Conservation (phyloP, 345 rosid genomes). For the Sapria himalayana region DNA sequence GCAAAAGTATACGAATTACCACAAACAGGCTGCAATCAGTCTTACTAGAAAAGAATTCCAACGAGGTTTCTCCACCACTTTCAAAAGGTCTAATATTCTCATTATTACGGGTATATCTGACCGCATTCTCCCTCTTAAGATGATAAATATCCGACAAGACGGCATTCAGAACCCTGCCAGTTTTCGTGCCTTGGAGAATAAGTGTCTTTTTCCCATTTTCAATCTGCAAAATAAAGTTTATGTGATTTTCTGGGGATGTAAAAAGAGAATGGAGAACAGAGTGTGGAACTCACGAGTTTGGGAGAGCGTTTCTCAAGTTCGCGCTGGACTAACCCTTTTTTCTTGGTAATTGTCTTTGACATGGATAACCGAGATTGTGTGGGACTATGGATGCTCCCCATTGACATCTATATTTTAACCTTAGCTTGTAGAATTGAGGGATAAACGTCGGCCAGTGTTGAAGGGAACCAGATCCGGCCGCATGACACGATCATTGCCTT, state of each 20-base stretch:
- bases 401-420: too few relatives aligned
- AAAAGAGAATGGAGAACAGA: neutral
- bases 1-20: slow-evolving; percentile 20
- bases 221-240: slow-evolving; percentile 20
- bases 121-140: slow-evolving; percentile 52
- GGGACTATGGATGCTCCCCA: too few relatives aligned
- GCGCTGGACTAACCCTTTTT: slow-evolving; percentile 30
- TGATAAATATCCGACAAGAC: slow-evolving; percentile 48
- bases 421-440: too few relatives aligned
- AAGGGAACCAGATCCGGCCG: too few relatives aligned
- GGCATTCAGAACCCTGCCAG: slow-evolving; percentile 41
- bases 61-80: slow-evolving; percentile 72
- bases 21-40: slow-evolving; percentile 84
- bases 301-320: slow-evolving; percentile 72
- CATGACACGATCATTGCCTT: too few relatives aligned
- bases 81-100: slow-evolving; percentile 87
- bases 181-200: slow-evolving; percentile 79
- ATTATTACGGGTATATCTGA: slow-evolving; percentile 72
- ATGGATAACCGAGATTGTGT: slow-evolving; percentile 23
- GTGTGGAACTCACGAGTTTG: slow-evolving; percentile 26
- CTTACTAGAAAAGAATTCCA: slow-evolving; percentile 82
- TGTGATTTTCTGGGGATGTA: neutral
- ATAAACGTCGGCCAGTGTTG: too few relatives aligned
- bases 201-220: slow-evolving; percentile 89
- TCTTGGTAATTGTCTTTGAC: slow-evolving; percentile 39